Base-by-base conservation (phyloP, 2,329 filamentous ascomycete genomes). In the Sclerotinia sclerotiorum region DNA sequence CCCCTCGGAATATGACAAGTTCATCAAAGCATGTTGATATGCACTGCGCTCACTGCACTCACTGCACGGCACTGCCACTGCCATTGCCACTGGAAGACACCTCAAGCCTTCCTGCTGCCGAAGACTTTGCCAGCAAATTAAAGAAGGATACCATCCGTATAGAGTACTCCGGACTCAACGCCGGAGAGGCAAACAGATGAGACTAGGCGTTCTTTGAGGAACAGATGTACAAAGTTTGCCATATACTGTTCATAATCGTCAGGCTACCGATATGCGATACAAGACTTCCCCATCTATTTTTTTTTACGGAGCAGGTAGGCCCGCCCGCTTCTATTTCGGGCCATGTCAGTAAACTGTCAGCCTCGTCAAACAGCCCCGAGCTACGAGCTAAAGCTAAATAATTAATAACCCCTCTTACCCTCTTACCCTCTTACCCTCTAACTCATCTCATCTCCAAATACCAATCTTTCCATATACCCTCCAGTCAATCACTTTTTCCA, bases 331-430 rank as follows among this genome's bases (percentile, higher is more conserved):
- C 60, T 51, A 51, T 51, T 51, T 51, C 60, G 39, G 21, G 60
- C 60, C 7, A 39, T 27, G 27, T 24, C 44, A n/a, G 2, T 44
- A 42, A 42, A 39, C 17, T 60, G 32, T 48, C 58, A 57, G 58
- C 44, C 58, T 48, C 57, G 57, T 60, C 57, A 48, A 48, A 60
- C 29, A 44, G 24, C 39, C n/a, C 29, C 39, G 46, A 60, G 56
- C 56, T 60, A 27, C 15, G 27, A 48, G 27, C 27, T 17, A 35
- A 51, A 48, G 27, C 27, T 17, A 35, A 51, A 62, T 39, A 39
- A 13, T 62, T 21, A 51, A 62, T 24, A 62, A 62, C 60, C 60
- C 60, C 60, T 62, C 60, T 62, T 58, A 44, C 35, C 32, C 32
- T 35, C 32, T 35, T 32, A 32, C 32, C 32, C 32, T 35, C 32